phyloP scores from a whole-genome alignment of 164 flowering plant species.

The Annona cherimola region DNA sequence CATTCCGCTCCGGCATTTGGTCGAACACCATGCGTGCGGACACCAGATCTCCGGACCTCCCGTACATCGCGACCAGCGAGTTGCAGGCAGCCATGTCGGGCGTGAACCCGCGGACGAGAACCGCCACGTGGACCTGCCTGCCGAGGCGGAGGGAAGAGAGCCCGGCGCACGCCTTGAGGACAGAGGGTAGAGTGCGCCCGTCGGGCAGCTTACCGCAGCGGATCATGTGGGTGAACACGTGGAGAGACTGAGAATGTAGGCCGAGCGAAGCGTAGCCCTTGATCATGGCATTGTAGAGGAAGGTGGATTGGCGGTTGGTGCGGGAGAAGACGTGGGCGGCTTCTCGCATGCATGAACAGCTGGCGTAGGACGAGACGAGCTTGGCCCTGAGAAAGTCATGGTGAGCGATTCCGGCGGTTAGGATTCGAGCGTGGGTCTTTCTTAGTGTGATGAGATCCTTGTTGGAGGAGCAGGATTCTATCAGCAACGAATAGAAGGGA shows the following conservation, averaged over 20 bases:
- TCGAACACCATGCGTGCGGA: slow-evolving; percentile 12
- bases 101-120: slow-evolving; percentile 7
- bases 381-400: slow-evolving; percentile 18
- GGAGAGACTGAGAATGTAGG: slow-evolving; percentile 4
- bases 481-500: slow-evolving; percentile 4
- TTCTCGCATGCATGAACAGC: slow-evolving; percentile 2
- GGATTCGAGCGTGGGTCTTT: slow-evolving; percentile 10
- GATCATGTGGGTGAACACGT: slow-evolving; percentile 2
- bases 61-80: slow-evolving; percentile 12
- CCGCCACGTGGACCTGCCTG: slow-evolving; percentile 12
- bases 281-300: slow-evolving; percentile 19
- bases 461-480: slow-evolving; percentile 8
- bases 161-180: slow-evolving; percentile 16
- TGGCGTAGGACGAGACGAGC: slow-evolving; percentile 18
- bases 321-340: slow-evolving; percentile 13
- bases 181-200: slow-evolving; percentile 11
- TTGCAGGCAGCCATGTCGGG: slow-evolving; percentile 2
- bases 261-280: slow-evolving; percentile 6
- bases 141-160: slow-evolving; percentile 13
- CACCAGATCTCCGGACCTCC: slow-evolving; percentile 7
- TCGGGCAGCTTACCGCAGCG: slow-evolving; percentile 9
- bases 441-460: slow-evolving; percentile 4
- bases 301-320: slow-evolving; percentile 14
- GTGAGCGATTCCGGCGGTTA: slow-evolving; percentile 10
- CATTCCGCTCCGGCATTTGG: slow-evolving; percentile 9